Percentiles rank a stretch among this genome's conserved stretches.
Conservation (phyloP, 2,329 filamentous ascomycete species). For the Tolypocladium ophioglossoides region DNA sequence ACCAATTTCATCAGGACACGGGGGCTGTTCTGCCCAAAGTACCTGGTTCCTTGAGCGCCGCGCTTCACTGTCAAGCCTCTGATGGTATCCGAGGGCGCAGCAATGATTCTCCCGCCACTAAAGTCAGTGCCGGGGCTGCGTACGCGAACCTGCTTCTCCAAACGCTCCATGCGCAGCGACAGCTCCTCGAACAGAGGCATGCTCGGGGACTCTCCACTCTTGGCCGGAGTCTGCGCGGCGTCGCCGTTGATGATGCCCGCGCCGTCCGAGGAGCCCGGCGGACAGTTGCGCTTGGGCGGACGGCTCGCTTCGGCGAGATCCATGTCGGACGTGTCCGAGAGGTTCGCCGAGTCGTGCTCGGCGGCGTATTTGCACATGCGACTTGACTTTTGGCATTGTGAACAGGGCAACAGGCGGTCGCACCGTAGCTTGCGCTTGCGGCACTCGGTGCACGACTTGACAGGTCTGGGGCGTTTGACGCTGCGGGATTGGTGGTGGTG, state of each 20-base stretch:
- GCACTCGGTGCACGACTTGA: slow-evolving; percentile 47
- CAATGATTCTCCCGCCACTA: slow-evolving; percentile 18
- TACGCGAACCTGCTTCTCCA: slow-evolving; percentile 39
- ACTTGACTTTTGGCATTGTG: slow-evolving; percentile 47
- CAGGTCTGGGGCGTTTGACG: slow-evolving; percentile 42
- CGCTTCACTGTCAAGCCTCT: slow-evolving; percentile 38
- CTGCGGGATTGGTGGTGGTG: slow-evolving; percentile 27
- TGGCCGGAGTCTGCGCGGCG: slow-evolving; percentile 11
- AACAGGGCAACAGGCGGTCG: slow-evolving; percentile 44
- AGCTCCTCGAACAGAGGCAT: slow-evolving; percentile 35
- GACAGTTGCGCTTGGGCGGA: slow-evolving; percentile 28
- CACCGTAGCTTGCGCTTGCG: slow-evolving; percentile 47
- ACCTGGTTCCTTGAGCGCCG: slow-evolving; percentile 35
- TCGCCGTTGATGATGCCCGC: slow-evolving; percentile 14
- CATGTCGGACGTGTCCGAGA: slow-evolving; percentile 38
- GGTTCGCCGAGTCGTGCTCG: slow-evolving; percentile 33
- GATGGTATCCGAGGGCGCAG: slow-evolving; percentile 33
- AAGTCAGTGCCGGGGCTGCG: slow-evolving; percentile 29
- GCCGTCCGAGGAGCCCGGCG: slow-evolving; percentile 12
- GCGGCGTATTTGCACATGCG: slow-evolving; percentile 42
- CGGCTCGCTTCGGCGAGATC: slow-evolving; percentile 22
- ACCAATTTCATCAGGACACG: slow-evolving; percentile 44
- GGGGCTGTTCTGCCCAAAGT: slow-evolving; percentile 42
- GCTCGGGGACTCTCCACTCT: slow-evolving; percentile 21
- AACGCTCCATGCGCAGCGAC: slow-evolving; percentile 36